Conservation (phyloP, 345 rosid genomes). For the Euphorbia lathyris region DNA sequence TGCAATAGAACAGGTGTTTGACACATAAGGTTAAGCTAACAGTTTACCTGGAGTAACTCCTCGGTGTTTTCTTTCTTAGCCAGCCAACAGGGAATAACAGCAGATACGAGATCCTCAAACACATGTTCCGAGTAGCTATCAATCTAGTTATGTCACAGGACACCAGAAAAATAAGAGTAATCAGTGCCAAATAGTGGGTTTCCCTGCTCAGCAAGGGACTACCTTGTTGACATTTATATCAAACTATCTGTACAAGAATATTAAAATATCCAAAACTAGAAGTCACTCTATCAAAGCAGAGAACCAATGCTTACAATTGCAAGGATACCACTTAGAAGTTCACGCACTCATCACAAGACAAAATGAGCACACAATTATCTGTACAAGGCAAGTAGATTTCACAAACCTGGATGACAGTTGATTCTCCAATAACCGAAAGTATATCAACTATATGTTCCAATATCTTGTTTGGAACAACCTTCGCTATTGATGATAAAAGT, state of each 20-base stretch:
- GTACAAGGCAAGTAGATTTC: constrained; percentile 13
- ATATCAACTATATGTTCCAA: constrained; percentile 61
- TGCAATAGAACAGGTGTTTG: background rate
- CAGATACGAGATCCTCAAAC: constrained; percentile 75
- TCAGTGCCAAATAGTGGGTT: background rate
- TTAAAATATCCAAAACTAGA: background rate
- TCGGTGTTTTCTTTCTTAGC: constrained; percentile 51
- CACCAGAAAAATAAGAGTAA: background rate
- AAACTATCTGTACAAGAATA: background rate
- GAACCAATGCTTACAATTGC: background rate
- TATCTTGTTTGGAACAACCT: constrained; percentile 56
- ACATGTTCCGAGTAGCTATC: constrained; percentile 70
- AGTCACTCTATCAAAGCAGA: background rate
- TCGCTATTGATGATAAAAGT: constrained; percentile 56
- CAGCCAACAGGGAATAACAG: constrained; percentile 81
- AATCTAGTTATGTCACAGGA: constrained; percentile 36
- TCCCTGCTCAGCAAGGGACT: background rate
- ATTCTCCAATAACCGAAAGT: constrained; percentile 70
- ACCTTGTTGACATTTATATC: background rate
- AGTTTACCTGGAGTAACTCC: constrained; percentile 65
- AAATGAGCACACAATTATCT: background rate
- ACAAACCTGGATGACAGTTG: constrained; percentile 79
- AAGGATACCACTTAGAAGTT: background rate
- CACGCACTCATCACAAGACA: background rate
- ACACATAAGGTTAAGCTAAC: background rate